These are phyloP conservation scores for Phaffia rhodozyma DNA, from an alignment of 1,284 basidiomycete species.

Conservation along the genomic window DNA sequence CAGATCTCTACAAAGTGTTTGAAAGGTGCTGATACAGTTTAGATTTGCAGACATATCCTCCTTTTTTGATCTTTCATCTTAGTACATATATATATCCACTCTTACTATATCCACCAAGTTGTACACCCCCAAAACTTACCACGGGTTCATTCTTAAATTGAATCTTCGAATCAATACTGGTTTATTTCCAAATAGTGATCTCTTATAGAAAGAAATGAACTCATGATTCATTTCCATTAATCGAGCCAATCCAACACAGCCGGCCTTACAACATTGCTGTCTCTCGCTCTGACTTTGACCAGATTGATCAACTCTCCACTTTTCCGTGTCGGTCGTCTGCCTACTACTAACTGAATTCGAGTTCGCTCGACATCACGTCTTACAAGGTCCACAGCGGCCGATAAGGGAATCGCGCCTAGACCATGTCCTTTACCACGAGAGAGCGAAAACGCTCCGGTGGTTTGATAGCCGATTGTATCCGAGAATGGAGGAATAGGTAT, in stretches of 20 bases:
- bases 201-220: no score
- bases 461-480: slow-evolving; percentile 59
- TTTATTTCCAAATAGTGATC: no score
- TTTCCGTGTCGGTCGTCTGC: not conserved
- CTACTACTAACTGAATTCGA: not conserved
- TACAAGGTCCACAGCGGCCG: slow-evolving; percentile 41
- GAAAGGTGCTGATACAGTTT: slow-evolving; percentile 37
- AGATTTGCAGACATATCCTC: no score
- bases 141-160: no score
- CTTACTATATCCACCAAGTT: no score
- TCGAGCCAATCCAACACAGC: slow-evolving; percentile 5
- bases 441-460: slow-evolving; percentile 66
- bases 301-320: slow-evolving; percentile 21
- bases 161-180: no score
- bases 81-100: no score
- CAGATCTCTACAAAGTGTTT: slow-evolving; percentile 80
- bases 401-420: slow-evolving; percentile 55
- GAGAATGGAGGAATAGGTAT: not conserved
- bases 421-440: slow-evolving; percentile 59
- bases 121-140: no score
- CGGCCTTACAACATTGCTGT: slow-evolving; percentile 11
- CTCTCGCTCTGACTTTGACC: slow-evolving; percentile 14
- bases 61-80: no score
- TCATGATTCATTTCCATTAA: not conserved
- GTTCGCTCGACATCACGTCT: slow-evolving; percentile 26